Evolutionary conservation across 495 filamentous ascomycete genomes (phyloP), one percentile per base, ranked within the genome.

Genomic region (Aspergillus hancockii): DNA sequence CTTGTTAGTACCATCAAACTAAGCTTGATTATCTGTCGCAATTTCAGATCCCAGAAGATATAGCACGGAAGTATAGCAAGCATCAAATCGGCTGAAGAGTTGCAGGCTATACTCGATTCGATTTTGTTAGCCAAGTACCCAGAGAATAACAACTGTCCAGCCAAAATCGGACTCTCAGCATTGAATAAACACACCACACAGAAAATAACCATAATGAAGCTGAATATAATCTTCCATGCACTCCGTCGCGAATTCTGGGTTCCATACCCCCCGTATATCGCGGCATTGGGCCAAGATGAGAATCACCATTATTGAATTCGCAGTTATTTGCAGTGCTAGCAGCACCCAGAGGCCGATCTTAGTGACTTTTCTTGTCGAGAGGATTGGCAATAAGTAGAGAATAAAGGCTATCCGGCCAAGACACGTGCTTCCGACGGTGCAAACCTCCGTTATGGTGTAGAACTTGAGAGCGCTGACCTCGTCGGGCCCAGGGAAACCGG

Each of bases 61-160:
- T 67, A 63, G 4, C 72, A 71, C 8, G 81, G 78, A 54, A 80
- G 81, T 0, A 74, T 57, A n/a, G 81, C 79, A 31, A 83, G 74
- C 31, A 77, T 80, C 1, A 82, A 63, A 52, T 83, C 81, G 13
- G 73, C 68, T n/a, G 72, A 59, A 4, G 74, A 70, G 23, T 77
- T 79, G 63, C 78, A 77, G 4, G 69, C 78, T 79, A 47, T 53
- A 7, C 3, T 28, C 25, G 25, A 3, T 28, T 28, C 25, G 7
- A 3, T 28, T 28, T 28, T 3, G 25, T 28, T 28, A 28, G 25
- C 7, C 25, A 28, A 28, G 25, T 3, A 28, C 25, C 25, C 25
- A 28, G 25, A 28, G 25, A 28, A 28, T 3, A 28, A 28, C 7
- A 28, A 28, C 25, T 28, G 25, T 28, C 7, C 7, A 3, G 7